These are phyloP conservation scores for Mycena olivaceomarginata DNA, from an alignment of 768 basidiomycete genomes.

Conservation along the genomic window DNA sequence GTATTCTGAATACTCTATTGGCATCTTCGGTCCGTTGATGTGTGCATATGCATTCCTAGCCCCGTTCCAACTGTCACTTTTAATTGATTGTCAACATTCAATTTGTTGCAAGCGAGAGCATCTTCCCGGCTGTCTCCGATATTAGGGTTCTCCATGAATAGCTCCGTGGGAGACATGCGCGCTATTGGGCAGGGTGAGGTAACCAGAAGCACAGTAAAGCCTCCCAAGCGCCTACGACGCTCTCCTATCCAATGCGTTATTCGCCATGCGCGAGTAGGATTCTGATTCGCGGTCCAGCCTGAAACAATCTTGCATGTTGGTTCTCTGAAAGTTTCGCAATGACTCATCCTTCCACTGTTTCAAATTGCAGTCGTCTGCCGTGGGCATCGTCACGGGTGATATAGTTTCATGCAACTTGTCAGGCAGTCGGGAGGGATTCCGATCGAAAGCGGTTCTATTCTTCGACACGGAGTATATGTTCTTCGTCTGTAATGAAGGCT, in stretches of 20 bases:
- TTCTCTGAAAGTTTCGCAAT: constrained; percentile 17
- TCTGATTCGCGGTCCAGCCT: constrained; percentile 22
- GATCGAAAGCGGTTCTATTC: constrained; percentile 6
- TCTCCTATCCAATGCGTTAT: constrained; percentile 25
- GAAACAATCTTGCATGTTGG: constrained; percentile 20
- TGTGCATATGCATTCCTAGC: constrained; percentile 8
- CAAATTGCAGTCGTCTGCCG: constrained; percentile 15
- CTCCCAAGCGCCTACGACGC: constrained; percentile 19
- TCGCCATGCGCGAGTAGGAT: constrained; percentile 7
- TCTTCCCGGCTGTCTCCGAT: constrained; percentile 22
- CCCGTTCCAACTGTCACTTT: constrained; percentile 24
- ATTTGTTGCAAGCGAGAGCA: constrained; percentile 8
- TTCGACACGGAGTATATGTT: constrained; percentile 25
- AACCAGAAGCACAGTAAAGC: constrained; percentile 27
- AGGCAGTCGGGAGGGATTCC: constrained; percentile 11
- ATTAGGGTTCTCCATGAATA: constrained; percentile 21
- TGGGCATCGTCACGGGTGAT: constrained; percentile 16
- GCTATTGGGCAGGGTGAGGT: constrained; percentile 14
- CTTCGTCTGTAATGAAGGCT: constrained; percentile 24
- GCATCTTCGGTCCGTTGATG: background rate
- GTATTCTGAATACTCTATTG: background rate
- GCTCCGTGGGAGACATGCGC: constrained; percentile 15
- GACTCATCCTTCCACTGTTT: constrained; percentile 10
- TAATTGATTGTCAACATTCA: constrained; percentile 18
- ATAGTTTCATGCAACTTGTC: constrained; percentile 27